phyloP scores from a whole-genome alignment of 805 yeast genomes.

The Myxozyma neotropica region DNA sequence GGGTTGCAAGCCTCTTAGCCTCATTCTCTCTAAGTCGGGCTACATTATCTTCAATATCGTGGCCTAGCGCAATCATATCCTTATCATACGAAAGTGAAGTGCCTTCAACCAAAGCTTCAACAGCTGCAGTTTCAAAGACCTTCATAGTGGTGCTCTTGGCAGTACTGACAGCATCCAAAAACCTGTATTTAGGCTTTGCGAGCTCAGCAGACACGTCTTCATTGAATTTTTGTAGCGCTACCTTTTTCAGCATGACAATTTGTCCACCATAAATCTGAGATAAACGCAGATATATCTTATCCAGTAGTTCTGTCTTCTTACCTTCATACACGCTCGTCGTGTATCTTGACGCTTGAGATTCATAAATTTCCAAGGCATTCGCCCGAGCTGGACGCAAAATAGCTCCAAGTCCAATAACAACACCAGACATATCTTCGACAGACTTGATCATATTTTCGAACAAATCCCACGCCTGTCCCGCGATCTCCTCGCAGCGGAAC shows the following conservation, averaged over 20 bases:
- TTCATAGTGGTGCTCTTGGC: conserved; percentile 36
- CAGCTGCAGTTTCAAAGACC: conserved; percentile 43
- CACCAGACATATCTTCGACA: conserved; percentile 38
- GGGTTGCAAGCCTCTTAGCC: conserved; percentile 46
- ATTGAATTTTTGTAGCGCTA: conserved; percentile 42
- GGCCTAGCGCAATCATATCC: conserved; percentile 44
- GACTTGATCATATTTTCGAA: conserved; percentile 47
- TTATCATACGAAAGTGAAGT: conserved; percentile 40
- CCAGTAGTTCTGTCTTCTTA: conserved; percentile 54
- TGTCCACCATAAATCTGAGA: conserved; percentile 50
- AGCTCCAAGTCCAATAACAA: conserved; percentile 46
- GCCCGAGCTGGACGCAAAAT: conserved; percentile 50
- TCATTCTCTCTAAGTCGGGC: conserved; percentile 47
- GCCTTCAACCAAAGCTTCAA: conserved; percentile 44
- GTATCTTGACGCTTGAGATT: conserved; percentile 76
- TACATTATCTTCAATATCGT: conserved; percentile 39
- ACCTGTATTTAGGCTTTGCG: conserved; percentile 28
- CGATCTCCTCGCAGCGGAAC: conserved; percentile 90
- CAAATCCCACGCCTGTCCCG: conserved; percentile 53
- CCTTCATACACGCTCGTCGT: conserved; percentile 64
- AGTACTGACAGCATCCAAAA: conserved; percentile 38
- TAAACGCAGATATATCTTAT: conserved; percentile 53
- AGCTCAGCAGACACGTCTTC: conserved; percentile 20
- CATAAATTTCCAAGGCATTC: conserved; percentile 58
- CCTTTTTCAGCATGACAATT: conserved; percentile 45